Evolutionary conservation across 1,284 basidiomycete species (phyloP), one percentile per base, ranked within the genome.

Genomic region (Malassezia vespertilionis): DNA sequence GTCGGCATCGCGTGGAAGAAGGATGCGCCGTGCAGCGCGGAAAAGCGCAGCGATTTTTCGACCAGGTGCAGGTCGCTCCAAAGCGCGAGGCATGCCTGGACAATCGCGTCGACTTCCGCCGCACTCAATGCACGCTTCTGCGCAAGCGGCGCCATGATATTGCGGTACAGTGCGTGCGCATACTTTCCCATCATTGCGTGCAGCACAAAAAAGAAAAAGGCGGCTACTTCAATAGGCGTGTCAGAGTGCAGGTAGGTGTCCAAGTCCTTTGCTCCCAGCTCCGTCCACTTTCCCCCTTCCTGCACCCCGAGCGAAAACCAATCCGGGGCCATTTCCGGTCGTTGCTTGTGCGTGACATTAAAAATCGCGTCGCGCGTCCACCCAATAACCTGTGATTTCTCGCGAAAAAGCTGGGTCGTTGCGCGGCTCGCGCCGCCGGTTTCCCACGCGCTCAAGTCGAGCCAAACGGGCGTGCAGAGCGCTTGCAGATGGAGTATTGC

Each of bases 311-410:
- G 15, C 6, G 22, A 10, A 15, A 23, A 39, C 34, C 33, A 49
- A 18, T 44, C 18, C 17, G n/a, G 7, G 18, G 40, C 21, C 6
- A 49, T n/a, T 18, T 37, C 15, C 7, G 46, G 46, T 15, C 11
- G 5, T 5, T 30, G 33, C 17, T 33, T 15, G 35, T 43, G 33
- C 18, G 40, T 32, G 10, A 43, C 46, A 33, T 33, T 33, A 7
- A 37, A 33, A 7, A 49, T 23, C 2, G 46, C 46, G 18, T 49
- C 46, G 22, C 31, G 40, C 27, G 44, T 34, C 34, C 35, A 49
- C 1, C 12, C 24, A 2, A 18, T 18, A 2, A 37, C 20, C 30
- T 23, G 28, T 8, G 28, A 12, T 3, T 41, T 40, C 21, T 22
- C 24, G 12, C 28, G 15, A 20, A 30, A 32, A 6, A 40, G 7